Percentiles rank a stretch among this genome's conserved stretches.
Evolutionary conservation across 2,329 filamentous ascomycete genomes (phyloP).

Genomic region (Byssothecium circinans): DNA sequence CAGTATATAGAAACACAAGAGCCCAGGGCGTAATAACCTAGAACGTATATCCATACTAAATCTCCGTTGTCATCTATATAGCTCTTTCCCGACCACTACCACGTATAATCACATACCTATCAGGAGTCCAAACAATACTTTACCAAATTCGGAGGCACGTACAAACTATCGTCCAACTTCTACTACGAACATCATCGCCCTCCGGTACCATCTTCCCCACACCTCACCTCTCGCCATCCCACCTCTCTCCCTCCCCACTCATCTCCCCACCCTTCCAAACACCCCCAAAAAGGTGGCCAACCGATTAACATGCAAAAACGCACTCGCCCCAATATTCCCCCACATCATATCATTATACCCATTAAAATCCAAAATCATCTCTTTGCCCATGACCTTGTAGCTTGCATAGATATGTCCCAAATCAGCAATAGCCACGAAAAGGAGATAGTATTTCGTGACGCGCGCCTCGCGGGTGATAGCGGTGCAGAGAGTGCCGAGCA

Average conservation of each 20-base stretch:
- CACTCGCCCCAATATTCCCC: constrained; percentile 29
- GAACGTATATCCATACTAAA: too few relatives aligned
- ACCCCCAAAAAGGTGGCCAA: constrained; percentile 22
- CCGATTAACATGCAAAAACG: constrained; percentile 27
- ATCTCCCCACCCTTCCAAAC: constrained; percentile 23
- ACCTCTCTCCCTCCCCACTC: background rate
- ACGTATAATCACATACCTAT: too few relatives aligned
- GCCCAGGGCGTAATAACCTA: too few relatives aligned
- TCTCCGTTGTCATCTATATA: too few relatives aligned
- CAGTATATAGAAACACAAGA: too few relatives aligned
- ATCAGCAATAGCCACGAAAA: constrained; percentile 22
- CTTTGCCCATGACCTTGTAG: constrained; percentile 24
- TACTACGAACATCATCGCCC: too few relatives aligned
- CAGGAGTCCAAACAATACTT: too few relatives aligned
- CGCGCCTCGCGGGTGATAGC: constrained; percentile 25
- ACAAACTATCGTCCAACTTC: too few relatives aligned
- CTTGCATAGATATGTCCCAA: constrained; percentile 28
- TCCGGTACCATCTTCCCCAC: too few relatives aligned
- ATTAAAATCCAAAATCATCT: constrained; percentile 26
- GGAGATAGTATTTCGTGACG: constrained; percentile 27
- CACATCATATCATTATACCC: constrained; percentile 29
- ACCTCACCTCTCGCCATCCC: background rate
- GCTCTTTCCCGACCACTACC: too few relatives aligned
- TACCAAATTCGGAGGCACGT: too few relatives aligned
- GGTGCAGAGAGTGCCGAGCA: constrained; percentile 26